phyloP scores from a whole-genome alignment of 2,329 filamentous ascomycete genomes.

The Chaetothyriales sp. region DNA sequence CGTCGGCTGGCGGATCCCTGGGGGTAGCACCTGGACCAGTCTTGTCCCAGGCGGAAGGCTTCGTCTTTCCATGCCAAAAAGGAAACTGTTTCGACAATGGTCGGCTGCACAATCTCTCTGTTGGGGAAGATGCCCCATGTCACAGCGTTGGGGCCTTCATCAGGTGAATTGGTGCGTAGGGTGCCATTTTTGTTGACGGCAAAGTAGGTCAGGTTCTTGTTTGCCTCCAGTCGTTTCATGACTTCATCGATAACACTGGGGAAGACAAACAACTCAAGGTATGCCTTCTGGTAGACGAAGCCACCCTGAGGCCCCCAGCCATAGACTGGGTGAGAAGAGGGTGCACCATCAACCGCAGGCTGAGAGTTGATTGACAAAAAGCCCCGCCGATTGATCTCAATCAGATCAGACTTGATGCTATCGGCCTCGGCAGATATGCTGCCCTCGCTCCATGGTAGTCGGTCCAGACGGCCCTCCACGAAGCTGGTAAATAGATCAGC shows the following conservation, averaged over 20 bases:
- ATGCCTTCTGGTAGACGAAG: constrained; percentile 97
- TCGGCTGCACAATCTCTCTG: constrained; percentile 98
- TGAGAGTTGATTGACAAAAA: constrained; percentile 95
- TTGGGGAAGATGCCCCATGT: constrained; percentile 99
- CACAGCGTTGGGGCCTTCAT: constrained; percentile 87
- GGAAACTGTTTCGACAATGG: constrained; percentile 95
- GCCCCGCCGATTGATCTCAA: constrained; percentile 70
- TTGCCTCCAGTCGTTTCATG: constrained; percentile 58
- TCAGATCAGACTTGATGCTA: constrained; percentile 58
- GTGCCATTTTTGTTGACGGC: constrained; percentile 73
- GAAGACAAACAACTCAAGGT: constrained; percentile 78
- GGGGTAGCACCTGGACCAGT: constrained; percentile 88
- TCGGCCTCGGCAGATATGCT: constrained; percentile 72
- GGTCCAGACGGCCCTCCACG: constrained; percentile 62
- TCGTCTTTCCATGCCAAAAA: constrained; percentile 99
- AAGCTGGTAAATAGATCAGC: constrained; percentile 73
- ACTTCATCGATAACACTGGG: constrained; percentile 65
- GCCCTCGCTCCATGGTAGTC: constrained; percentile 85
- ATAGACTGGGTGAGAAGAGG: constrained; percentile 71
- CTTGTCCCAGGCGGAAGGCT: constrained; percentile 77
- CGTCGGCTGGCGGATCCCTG: constrained; percentile 59
- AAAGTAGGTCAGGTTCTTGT: constrained; percentile 82
- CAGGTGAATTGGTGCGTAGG: constrained; percentile 68
- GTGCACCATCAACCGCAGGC: constrained; percentile 79
- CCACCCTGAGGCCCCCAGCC: constrained; percentile 93